Evolutionary conservation across 495 filamentous ascomycete genomes (phyloP).

Genomic region (Haplographium delicatum): DNA sequence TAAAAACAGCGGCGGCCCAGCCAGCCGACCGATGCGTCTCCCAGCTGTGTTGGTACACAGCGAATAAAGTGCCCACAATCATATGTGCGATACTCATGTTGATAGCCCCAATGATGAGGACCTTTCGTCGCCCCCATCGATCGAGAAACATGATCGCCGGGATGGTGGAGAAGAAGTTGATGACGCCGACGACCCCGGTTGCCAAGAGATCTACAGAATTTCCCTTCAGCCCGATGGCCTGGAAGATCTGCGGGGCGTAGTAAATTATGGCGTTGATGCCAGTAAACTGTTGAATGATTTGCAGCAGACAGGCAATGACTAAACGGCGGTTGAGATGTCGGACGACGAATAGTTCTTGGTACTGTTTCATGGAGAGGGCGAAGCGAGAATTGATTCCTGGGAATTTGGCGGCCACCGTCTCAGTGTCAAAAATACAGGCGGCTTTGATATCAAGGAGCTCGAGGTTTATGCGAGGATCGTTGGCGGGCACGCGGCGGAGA

Average conservation of each 20-base stretch:
- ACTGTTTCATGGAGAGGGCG: too few species aligned
- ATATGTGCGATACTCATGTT: conserved; percentile 46
- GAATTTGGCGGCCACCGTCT: conserved; percentile 13
- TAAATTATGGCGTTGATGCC: conserved; percentile 48
- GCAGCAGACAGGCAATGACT: conserved; percentile 56
- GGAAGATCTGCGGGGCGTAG: conserved; percentile 48
- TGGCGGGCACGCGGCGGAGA: conserved; percentile 9
- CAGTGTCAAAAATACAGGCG: conserved; percentile 12
- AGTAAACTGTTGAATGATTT: conserved; percentile 65
- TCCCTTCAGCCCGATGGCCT: conserved; percentile 29
- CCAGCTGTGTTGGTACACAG: conserved; percentile 40
- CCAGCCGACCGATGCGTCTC: conserved; percentile 37
- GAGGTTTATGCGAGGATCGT: conserved; percentile 9
- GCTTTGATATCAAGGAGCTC: conserved; percentile 19
- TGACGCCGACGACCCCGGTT: conserved; percentile 53
- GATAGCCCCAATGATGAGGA: conserved; percentile 40
- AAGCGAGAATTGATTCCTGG: too few species aligned
- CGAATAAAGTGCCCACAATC: conserved; percentile 46
- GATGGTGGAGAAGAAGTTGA: conserved; percentile 30
- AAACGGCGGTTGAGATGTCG: conserved; percentile 12
- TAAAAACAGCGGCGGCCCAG: conserved; percentile 44
- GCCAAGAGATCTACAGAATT: conserved; percentile 24
- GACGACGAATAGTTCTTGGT: too few species aligned
- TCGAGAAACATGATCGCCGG: conserved; percentile 21
- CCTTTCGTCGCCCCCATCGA: conserved; percentile 11